Conservation (phyloP, 768 basidiomycete genomes). For the Trichaptum fuscoviolaceum region DNA sequence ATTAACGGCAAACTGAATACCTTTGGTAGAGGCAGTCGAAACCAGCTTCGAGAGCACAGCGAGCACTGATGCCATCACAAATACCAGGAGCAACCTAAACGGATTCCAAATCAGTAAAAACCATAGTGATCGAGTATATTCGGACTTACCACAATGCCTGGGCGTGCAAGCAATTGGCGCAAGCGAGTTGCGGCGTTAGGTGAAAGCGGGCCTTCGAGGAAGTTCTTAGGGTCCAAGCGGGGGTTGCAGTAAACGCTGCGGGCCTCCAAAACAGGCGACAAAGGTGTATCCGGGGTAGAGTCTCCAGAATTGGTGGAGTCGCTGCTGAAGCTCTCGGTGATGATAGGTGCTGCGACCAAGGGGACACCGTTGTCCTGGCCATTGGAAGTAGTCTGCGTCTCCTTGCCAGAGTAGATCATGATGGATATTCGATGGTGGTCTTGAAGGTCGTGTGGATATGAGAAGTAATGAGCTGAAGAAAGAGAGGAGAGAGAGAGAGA, state of each 20-base stretch:
- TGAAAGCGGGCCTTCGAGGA: constrained; percentile 63
- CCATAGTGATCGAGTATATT: not conserved
- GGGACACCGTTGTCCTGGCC: not conserved
- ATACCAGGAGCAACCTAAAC: constrained; percentile 71
- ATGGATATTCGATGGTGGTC: not conserved
- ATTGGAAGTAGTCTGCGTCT: not conserved
- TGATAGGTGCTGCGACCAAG: not conserved
- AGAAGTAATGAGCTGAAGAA: not conserved
- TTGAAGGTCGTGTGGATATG: not conserved
- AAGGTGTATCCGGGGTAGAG: not conserved
- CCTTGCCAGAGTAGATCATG: constrained; percentile 4
- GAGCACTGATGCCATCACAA: constrained; percentile 75
- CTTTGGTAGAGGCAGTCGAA: constrained; percentile 77
- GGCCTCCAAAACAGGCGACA: not conserved
- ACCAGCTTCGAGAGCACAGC: constrained; percentile 75
- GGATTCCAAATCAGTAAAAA: constrained; percentile 3
- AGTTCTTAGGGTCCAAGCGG: constrained; percentile 65
- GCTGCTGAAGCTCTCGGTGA: not conserved
- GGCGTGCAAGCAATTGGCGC: constrained; percentile 57
- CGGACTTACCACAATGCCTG: constrained; percentile 65
- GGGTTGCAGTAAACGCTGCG: constrained; percentile 51
- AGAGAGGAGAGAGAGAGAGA: not conserved
- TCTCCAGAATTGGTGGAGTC: not conserved
- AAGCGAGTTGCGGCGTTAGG: constrained; percentile 65
- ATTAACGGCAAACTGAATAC: constrained; percentile 25